Percentiles rank a stretch among this genome's conserved stretches.
These are phyloP conservation scores for Pseudognaphalium luteoalbum DNA, from an alignment of 129 eudicot genomes.

Conservation along the genomic window DNA sequence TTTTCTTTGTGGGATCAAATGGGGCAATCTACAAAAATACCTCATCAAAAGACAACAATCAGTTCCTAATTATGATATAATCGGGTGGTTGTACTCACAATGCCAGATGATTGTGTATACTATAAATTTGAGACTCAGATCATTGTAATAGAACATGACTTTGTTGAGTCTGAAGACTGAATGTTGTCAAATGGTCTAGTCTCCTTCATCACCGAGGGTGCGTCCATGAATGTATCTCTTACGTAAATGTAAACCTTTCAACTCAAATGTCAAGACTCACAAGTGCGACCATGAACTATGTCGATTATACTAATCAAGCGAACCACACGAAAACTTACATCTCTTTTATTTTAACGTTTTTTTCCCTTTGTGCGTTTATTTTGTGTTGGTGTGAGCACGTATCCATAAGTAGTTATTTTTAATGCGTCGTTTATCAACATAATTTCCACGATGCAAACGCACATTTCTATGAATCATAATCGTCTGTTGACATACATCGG, in stretches of 20 bases:
- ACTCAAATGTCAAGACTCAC: too few relatives aligned
- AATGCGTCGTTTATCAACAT: too few relatives aligned
- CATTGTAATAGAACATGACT: not conserved
- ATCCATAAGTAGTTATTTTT: not conserved
- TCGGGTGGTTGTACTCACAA: not conserved
- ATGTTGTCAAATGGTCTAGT: too few relatives aligned
- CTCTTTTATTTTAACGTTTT: too few relatives aligned
- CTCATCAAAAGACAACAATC: not conserved
- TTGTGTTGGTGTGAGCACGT: not conserved
- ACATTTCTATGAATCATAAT: not conserved
- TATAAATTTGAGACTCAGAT: not conserved
- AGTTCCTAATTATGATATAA: not conserved
- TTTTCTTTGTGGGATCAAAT: conserved; percentile 57
- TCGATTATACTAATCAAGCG: not conserved
- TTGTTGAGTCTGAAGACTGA: too few relatives aligned
- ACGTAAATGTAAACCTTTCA: too few relatives aligned
- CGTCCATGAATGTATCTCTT: too few relatives aligned
- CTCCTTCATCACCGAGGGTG: too few relatives aligned
- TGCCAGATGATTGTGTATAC: too few relatives aligned
- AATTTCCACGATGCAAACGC: not conserved
- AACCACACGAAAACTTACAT: too few relatives aligned
- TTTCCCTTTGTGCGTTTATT: not conserved
- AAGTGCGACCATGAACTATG: not conserved
- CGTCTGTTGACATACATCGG: not conserved
- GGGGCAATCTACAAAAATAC: conserved; percentile 40